Evolutionary conservation across 2,329 filamentous ascomycete genomes (phyloP).

Genomic region (Ramularia endophylla): DNA sequence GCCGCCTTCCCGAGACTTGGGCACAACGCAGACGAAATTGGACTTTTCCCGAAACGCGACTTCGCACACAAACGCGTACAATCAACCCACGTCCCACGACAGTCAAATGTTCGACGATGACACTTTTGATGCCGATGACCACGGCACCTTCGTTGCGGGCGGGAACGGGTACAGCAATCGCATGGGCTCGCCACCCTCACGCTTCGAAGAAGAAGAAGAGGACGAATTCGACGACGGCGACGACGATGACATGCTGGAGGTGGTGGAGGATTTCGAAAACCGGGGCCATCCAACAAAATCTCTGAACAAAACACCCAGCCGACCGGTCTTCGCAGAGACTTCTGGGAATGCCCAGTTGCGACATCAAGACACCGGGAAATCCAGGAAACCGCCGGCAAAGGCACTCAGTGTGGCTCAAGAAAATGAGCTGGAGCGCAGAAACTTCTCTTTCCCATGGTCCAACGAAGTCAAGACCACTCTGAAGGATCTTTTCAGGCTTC

Average conservation of each 20-base stretch:
- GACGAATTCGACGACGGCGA: constrained; percentile 32
- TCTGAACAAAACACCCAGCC: neutral
- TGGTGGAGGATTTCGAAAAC: constrained; percentile 40
- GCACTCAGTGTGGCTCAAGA: constrained; percentile 13
- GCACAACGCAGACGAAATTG: constrained; percentile 2
- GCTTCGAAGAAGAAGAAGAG: constrained; percentile 21
- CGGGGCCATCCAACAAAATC: constrained; percentile 19
- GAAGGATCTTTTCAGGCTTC: constrained; percentile 75
- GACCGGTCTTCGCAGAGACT: constrained; percentile 2
- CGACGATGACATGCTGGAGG: constrained; percentile 37
- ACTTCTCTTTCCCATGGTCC: constrained; percentile 64
- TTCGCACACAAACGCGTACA: neutral
- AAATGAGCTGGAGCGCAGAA: constrained; percentile 18
- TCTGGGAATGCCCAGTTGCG: neutral
- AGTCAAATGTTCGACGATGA: constrained; percentile 17
- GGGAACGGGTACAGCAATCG: constrained; percentile 31
- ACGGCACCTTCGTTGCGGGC: constrained; percentile 20
- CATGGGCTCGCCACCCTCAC: constrained; percentile 34
- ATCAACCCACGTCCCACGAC: neutral
- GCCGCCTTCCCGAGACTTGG: constrained; percentile 9
- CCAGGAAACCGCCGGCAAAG: constrained; percentile 20
- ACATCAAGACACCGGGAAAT: constrained; percentile 27
- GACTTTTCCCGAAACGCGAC: constrained; percentile 4
- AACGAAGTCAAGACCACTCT: constrained; percentile 74
- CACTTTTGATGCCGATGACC: constrained; percentile 19